Base-by-base conservation (phyloP, 441 rosid species). In the Cnidoscolus chayamansa region DNA sequence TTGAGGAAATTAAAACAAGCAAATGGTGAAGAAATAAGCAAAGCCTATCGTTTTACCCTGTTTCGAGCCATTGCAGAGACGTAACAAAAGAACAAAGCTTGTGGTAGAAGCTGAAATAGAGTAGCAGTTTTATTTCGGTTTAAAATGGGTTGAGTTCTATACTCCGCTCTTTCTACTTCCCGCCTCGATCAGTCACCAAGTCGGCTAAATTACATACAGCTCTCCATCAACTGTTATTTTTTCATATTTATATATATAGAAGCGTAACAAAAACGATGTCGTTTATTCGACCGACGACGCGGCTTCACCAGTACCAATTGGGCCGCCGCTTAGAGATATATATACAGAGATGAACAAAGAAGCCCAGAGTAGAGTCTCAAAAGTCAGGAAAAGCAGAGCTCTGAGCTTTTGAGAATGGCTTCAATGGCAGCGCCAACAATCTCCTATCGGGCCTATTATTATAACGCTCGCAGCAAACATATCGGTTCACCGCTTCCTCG, bases 21-120 rank as follows among this genome's bases (percentile, higher is more conserved):
- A 57, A 43, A 32, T 0, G 11, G 40, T 4, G 35, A 2, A 17
- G 7, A 59, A 54, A 30, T 10, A 32, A 20, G 1, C 2, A 10
- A 19, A 35, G 15, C 55, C 43, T 19, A 57, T 30, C 0, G 16
- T 0, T 35, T 71, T 81, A 89, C 97, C 86, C 81, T 84, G 81
- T 84, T 90, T 74, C 92, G 87, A 79, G 91, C 92, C 97, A 90
- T 90, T 77, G 74, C 16, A 59, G 76, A 60, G 71, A 25, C 47
- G 25, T 25, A 25, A 53, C 3, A 71, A 3, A 49, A 20, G 30
- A 60, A 56, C 56, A 58, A 62, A 80, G 75, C 81, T 78, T 74
- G 80, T 56, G 4, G 74, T 19, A 25, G 86, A 78, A 80, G 84
- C 76, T 74, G 79, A 37, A 35, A n/a, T 53, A 61, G 40, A 56